These are phyloP conservation scores for Cutaneotrichosporon sp. DNA, from an alignment of 1,284 basidiomycete genomes.

Conservation along the genomic window DNA sequence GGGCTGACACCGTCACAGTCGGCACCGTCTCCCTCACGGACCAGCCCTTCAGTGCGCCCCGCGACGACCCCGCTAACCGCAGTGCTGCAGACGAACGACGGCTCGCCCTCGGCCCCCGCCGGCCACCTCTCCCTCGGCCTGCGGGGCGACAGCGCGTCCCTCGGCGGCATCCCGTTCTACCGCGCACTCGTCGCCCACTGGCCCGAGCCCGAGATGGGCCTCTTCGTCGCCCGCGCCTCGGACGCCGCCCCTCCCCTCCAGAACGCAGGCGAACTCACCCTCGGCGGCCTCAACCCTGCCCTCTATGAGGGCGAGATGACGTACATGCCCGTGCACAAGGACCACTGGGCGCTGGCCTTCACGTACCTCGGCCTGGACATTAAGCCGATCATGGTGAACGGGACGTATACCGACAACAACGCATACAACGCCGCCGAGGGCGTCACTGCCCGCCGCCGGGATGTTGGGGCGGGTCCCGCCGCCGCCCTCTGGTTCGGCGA, in stretches of 20 bases:
- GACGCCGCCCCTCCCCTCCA: neutral
- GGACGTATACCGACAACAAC: neutral
- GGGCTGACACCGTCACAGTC: slow-evolving; percentile 4
- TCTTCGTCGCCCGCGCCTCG: neutral
- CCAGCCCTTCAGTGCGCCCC: slow-evolving; percentile 3
- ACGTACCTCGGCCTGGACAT: neutral
- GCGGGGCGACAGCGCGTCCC: neutral
- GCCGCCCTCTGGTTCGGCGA: neutral
- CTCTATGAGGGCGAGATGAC: neutral
- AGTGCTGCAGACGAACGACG: neutral
- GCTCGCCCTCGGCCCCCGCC: neutral
- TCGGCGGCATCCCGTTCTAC: neutral
- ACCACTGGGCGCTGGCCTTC: neutral
- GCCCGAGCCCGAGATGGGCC: neutral
- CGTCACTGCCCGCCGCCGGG: neutral
- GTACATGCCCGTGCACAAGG: neutral
- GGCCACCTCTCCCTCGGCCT: neutral
- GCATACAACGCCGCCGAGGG: neutral
- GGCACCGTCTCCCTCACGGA: neutral
- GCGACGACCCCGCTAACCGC: neutral
- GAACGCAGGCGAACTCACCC: slow-evolving; percentile 1
- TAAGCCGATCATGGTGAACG: neutral
- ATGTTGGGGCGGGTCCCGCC: neutral
- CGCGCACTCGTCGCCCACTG: neutral
- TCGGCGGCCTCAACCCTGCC: slow-evolving; percentile 7